A percentile compares a stretch with the other conserved stretches of the same genome.
phyloP scores from a whole-genome alignment of 192 early-diverging fungal genomes.

The Backusella luteola region DNA sequence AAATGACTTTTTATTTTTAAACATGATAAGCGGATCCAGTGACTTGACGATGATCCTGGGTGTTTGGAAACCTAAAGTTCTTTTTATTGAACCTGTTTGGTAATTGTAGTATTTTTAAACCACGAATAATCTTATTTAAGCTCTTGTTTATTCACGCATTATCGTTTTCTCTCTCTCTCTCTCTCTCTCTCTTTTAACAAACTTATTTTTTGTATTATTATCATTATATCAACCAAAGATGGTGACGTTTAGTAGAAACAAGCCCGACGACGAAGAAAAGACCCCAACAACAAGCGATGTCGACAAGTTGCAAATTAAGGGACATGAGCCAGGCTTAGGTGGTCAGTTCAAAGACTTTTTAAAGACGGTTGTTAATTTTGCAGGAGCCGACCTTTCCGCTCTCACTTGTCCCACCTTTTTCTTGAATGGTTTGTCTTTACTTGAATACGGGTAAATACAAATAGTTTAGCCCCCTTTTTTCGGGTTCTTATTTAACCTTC shows the following conservation, averaged over 20 bases:
- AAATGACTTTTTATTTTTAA: neutral
- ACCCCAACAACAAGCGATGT: constrained; percentile 22
- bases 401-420: constrained; percentile 80
- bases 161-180: neutral
- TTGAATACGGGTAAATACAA: constrained; percentile 67
- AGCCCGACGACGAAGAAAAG: neutral
- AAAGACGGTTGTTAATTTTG: constrained; percentile 68
- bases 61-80: neutral
- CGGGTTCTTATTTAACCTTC: neutral
- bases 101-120: neutral
- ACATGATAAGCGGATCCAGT: neutral
- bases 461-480: neutral
- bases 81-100: neutral
- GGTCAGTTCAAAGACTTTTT: constrained; percentile 51
- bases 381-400: constrained; percentile 72
- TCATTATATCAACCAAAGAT: neutral
- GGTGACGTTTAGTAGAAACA: neutral
- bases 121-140: neutral
- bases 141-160: neutral
- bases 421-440: constrained; percentile 71
- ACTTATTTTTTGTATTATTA: neutral
- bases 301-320: constrained; percentile 27
- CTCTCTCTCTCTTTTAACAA: neutral
- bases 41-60: neutral
- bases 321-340: constrained; percentile 19